A percentile compares a stretch with the other conserved stretches of the same genome.
Evolutionary conservation across 225 moss, liverwort and hornwort genomes (phyloP).

Genomic region (Bryoerythrophyllum caledonicum): DNA sequence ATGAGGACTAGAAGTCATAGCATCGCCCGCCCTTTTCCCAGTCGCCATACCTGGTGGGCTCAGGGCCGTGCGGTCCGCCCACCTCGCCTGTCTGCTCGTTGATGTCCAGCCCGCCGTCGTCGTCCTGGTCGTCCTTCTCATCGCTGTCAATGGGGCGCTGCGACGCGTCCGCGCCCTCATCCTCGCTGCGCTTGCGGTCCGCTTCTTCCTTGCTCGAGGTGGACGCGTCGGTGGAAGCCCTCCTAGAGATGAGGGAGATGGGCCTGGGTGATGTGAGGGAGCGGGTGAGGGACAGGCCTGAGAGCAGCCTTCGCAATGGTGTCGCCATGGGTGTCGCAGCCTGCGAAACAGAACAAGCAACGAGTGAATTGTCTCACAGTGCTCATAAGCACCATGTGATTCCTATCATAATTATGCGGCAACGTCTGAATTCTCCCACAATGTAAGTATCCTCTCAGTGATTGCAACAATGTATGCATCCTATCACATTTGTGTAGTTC

Average conservation of each 20-base stretch:
- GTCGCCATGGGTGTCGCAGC: slow-evolving; percentile 29
- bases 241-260: slow-evolving; percentile 8
- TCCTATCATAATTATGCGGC: too few relatives aligned
- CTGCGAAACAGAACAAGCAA: neutral
- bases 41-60: slow-evolving; percentile 69
- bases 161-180: slow-evolving; percentile 26
- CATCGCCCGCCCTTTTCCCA: slow-evolving; percentile 72
- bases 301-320: slow-evolving; percentile 35
- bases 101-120: slow-evolving; percentile 44
- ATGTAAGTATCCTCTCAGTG: too few relatives aligned
- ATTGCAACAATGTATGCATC: too few relatives aligned
- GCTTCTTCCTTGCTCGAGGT: slow-evolving; percentile 1
- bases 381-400: too few relatives aligned
- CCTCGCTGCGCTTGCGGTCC: slow-evolving; percentile 25
- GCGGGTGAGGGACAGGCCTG: slow-evolving; percentile 22
- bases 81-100: slow-evolving; percentile 50
- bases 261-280: slow-evolving; percentile 15
- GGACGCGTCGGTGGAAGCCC: slow-evolving; percentile 33
- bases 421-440: too few relatives aligned
- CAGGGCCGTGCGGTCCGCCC: slow-evolving; percentile 61
- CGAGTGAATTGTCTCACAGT: too few relatives aligned
- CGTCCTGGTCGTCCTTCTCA: slow-evolving; percentile 40
- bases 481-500: too few relatives aligned
- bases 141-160: neutral
- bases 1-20: slow-evolving; percentile 50